Base-by-base conservation (phyloP, 2,329 filamentous ascomycete genomes). In the Phyllosticta capitalensis region DNA sequence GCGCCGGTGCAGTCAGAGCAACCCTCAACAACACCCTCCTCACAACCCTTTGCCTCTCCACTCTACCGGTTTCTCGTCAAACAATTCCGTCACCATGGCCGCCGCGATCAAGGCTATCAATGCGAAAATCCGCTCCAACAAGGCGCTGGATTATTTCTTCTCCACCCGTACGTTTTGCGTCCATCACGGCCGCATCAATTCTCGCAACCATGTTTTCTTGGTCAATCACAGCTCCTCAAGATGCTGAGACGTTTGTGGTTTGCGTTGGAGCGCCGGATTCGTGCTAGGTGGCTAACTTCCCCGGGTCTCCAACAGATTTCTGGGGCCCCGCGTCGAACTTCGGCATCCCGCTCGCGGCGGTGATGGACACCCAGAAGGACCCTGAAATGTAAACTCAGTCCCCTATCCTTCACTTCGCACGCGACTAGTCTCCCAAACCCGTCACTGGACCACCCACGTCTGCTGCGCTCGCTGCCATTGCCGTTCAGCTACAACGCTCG, bases 31-130 rank as follows among this genome's bases (percentile, higher is more conserved):
- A 52, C 52, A 58, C 33, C 49, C 0, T 49, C 20, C 19, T 14
- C 58, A 9, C 48, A 38, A 52, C 50, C 45, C 58, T 53, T 19
- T 52, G 9, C 48, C 51, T 52, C 55, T 58, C 56, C 53, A 58
- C 45, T 19, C 21, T 26, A 28, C 24, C 52, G 17, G 9, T 45
- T 12, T 28, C 58, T 20, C 49, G 9, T 53, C 49, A 20, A 59
- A 54, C 54, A 9, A 19, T 58, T 61, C 52, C 50, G 24, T 48
- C 65, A 66, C 63, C 53, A 83, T 83, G 76, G 77, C 77, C 62
- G 78, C 78, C 66, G 77, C 77, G 67, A 74, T 80, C 69, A 79
- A 79, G 73, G 78, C 77, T 48, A 70, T 80, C 72, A 80, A 80
- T 72, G 77, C 78, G 67, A 74, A 74, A 67, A 80, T 80, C 66